Evolutionary conservation across 176 grass and related monocot genomes (phyloP).

Genomic region (Themeda triandra): DNA sequence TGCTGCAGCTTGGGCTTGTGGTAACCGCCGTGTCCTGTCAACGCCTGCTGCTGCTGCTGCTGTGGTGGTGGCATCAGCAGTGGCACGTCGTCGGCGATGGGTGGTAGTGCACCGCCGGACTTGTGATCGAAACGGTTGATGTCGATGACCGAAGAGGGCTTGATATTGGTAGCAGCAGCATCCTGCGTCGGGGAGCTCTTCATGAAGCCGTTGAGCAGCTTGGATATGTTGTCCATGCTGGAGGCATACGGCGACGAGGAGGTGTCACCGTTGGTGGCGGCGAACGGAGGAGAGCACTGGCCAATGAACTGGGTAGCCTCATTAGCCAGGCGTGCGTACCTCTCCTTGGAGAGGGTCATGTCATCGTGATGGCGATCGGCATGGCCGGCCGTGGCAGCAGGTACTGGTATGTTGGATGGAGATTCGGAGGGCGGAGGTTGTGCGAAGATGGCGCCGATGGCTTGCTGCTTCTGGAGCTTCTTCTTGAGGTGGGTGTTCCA

Average conservation of each 20-base stretch:
- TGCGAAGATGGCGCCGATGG: conserved; percentile 42
- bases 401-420: not conserved
- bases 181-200: conserved; percentile 22
- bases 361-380: conserved; percentile 18
- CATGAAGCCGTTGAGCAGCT: conserved; percentile 68
- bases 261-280: not conserved
- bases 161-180: conserved; percentile 6
- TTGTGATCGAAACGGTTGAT: conserved; percentile 4
- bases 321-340: not conserved
- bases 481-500: conserved; percentile 98
- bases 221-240: conserved; percentile 85
- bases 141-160: conserved; percentile 3
- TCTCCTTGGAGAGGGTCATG: conserved; percentile 18
- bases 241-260: conserved; percentile 54
- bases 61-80: conserved; percentile 10
- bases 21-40: conserved; percentile 5
- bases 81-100: not conserved
- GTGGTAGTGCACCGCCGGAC: not conserved
- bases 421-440: not conserved
- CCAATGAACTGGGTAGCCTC: conserved; percentile 14
- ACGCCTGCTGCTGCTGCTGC: conserved; percentile 1
- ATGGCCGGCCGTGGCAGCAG: not conserved
- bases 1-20: conserved; percentile 37
- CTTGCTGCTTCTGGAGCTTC: conserved; percentile 65
- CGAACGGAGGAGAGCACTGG: conserved; percentile 12